Base-by-base conservation (phyloP, 192 early-diverging fungal genomes). In the Coemansia sp. region DNA sequence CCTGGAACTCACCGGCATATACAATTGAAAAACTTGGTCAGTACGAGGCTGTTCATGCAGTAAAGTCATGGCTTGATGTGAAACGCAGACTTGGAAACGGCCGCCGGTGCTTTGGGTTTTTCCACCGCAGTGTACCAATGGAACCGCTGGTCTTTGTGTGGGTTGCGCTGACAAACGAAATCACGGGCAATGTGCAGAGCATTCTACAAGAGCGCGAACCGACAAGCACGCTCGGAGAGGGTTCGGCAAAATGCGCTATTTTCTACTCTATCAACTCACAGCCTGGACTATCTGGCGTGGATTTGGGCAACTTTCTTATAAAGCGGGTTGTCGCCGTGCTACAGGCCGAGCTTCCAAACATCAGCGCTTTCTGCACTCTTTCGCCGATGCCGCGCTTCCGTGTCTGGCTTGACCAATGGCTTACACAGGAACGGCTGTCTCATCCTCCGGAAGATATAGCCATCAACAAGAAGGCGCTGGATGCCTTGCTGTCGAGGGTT, bases 251-350 rank as follows among this genome's bases (percentile, higher is more conserved):
- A 8, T 88, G 86, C 63, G 96, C 94, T 12, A 90, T 95, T 2
- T 98, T 97, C 71, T 98, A 98, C 78, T 96, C 96, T 3, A 97
- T 98, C 65, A 93, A 92, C 13, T 92, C 92, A 19, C 94, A 97
- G 68, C 86, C 86, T 41, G 91, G 93, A 2, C 84, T 98, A 10
- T 84, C 91, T 12, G 94, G 96, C 19, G 92, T 98, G 40, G 92
- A 98, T 48, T 67, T 98, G 22, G 96, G 94, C 8, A 94, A 93
- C 75, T 93, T 94, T 73, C 72, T 95, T 65, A 93, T 96, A 70
- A 95, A 95, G 66, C 87, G 90, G 13, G 94, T 95, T 3, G 92
- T 98, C 6, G 82, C 85, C n/a, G 89, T 94, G 39, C 80, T 97
- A 13, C 88, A 90, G 65, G 63, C 68, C 8, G 81, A 89, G 41